phyloP scores from a whole-genome alignment of 2,329 filamentous ascomycete genomes.

The Colletotrichum tropicicola region DNA sequence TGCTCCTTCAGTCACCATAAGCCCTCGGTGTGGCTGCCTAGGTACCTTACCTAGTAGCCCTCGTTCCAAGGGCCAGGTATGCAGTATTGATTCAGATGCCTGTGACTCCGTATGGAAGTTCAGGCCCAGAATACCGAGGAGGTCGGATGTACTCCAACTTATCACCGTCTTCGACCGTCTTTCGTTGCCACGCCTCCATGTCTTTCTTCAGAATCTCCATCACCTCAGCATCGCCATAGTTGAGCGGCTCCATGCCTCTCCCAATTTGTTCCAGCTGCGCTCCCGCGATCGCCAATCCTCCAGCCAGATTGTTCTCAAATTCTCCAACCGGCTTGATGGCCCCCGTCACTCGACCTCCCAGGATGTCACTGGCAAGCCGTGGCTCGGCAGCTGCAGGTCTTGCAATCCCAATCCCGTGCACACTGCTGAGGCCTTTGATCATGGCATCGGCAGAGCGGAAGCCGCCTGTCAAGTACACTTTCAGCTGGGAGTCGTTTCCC shows the following conservation, averaged over 20 bases:
- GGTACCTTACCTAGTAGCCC: no score
- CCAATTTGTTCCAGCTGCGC: slow-evolving; percentile 17
- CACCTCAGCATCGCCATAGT: slow-evolving; percentile 33
- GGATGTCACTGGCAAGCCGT: slow-evolving; percentile 3
- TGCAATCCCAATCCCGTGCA: slow-evolving; percentile 69
- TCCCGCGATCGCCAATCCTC: not conserved
- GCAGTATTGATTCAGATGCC: not conserved
- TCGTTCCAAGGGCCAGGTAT: not conserved
- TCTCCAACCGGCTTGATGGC: slow-evolving; percentile 9
- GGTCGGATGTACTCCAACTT: slow-evolving; percentile 34
- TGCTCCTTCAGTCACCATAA: no score
- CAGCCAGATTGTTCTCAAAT: slow-evolving; percentile 9
- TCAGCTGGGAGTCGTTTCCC: slow-evolving; percentile 46
- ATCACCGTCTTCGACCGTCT: slow-evolving; percentile 35
- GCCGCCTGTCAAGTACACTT: slow-evolving; percentile 67
- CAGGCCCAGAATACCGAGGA: not conserved
- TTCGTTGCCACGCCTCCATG: slow-evolving; percentile 34
- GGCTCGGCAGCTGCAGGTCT: slow-evolving; percentile 43
- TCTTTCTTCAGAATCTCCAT: slow-evolving; percentile 35
- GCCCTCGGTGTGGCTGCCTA: no score
- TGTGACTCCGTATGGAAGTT: not conserved
- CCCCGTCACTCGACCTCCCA: slow-evolving; percentile 1
- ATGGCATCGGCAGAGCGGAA: slow-evolving; percentile 64
- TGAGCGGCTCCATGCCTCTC: slow-evolving; percentile 36
- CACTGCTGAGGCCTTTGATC: slow-evolving; percentile 62